Base-by-base conservation (phyloP, 2,329 filamentous ascomycete species). In the Cryoendolithus antarcticus region DNA sequence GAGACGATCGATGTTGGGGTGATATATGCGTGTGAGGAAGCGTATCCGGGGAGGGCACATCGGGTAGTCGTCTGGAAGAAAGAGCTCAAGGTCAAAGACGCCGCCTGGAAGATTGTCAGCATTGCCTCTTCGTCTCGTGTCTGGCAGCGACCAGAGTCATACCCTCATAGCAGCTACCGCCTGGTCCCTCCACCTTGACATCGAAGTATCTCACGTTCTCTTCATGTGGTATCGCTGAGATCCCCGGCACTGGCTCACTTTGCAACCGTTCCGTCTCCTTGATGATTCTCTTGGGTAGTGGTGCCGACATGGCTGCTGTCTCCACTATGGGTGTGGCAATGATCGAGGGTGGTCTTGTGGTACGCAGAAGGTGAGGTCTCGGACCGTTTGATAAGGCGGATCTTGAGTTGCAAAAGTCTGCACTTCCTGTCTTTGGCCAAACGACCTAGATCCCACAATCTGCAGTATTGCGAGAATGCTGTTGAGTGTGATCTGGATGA, bases 21-120 rank as follows among this genome's bases (percentile, higher is more conserved):
- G 93, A 65, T 96, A 98, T 62, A 98, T 96, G 67, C 94, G 95
- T 53, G 93, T 98, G 37, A 98, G 72, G 65, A 98, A 98, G 40
- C 91, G 84, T 58, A 98, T 95, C 71, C 95, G 95, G 34, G 91
- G 91, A 39, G 91, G 89, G 28, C 86, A 94, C 91, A 98, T 98
- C 32, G 91, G 91, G 62, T 98, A 98, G 67, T 98, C 91, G 57
- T 98, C 91, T 33, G 93, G 93, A 15, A 98, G 74, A 63, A 98
- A 98, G 12, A 98, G 77, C 64, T 98, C 91, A 45, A 96, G 81
- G 64, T 93, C 89, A 72, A 98, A 98, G 48, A 94, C 74, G 35
- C 93, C 91, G 46, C 75, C 77, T 77, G 55, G 15, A 3, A 38
- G 12, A 6, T 13, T 15, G 24, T 41, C 31, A 41, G 35, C 12